Evolutionary conservation across 2,329 filamentous ascomycete species (phyloP), one percentile per base, ranked within the genome.

Genomic region (Aspergillus neotritici): DNA sequence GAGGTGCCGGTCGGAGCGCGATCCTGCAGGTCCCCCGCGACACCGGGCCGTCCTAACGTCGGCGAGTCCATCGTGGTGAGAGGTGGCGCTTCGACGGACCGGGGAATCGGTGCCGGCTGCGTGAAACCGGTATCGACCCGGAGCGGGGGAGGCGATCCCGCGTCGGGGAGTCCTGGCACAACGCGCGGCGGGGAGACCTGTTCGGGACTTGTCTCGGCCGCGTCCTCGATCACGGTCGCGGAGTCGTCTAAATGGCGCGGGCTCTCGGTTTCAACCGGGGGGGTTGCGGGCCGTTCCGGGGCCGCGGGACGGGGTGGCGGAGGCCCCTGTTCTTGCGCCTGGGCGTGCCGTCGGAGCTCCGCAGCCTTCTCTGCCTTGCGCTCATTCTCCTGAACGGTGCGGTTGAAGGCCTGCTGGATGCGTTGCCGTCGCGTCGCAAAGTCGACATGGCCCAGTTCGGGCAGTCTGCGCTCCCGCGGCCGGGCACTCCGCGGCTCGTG

Each of bases 351-450:
- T 57, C 64, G 60, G 49, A 73, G 76, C 48, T 80, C 76, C 15
- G 74, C 75, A 29, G 76, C 76, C 40, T 60, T 74, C 68, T 58
- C 74, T 46, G 77, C 82, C 58, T 86, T 82, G 50, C 64, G 56
- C 43, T 67, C 60, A 55, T 72, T 84, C 58, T 87, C 84, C 50
- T 84, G 79, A 37, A 93, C 82, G n/a, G 85, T 87, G 61, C 86
- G 87, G 54, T 82, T 90, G 64, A 94, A 91, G 11, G 87, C 88
- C 44, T 88, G 80, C 54, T 90, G 84, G 56, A 94, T 94, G 48
- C 83, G 82, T 59, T 88, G 84, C 54, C 89, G 78, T 39, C 87
- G 79, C 53, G 87, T 86, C 47, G 85, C 87, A 61, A 94, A 93
- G 65, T 95, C 87, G 40, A 94, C 86, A 47, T 84, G 84, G 1